Evolutionary conservation across 176 grass and related monocot species (phyloP).

Genomic region (Carex myosuroides): DNA sequence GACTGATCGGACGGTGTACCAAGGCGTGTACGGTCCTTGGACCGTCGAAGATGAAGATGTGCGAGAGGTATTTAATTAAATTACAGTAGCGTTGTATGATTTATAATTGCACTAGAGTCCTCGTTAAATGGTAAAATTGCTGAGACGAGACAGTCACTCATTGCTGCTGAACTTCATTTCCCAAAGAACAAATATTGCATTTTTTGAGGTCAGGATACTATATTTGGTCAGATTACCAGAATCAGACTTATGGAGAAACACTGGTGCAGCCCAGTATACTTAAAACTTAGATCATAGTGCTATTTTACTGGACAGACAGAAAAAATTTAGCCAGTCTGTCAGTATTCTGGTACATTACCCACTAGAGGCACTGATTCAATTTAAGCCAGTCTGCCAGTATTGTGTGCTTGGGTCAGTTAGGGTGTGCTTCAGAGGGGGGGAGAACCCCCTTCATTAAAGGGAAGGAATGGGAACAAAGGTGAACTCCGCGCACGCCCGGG

Average conservation of each 20-base stretch:
- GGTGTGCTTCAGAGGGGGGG: too few relatives aligned
- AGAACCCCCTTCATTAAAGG: too few relatives aligned
- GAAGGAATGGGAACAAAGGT: too few relatives aligned
- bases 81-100: background rate
- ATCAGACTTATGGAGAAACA: background rate
- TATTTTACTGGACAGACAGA: background rate
- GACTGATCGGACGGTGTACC: constrained; percentile 46
- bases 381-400: too few relatives aligned
- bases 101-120: background rate
- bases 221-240: background rate
- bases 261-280: background rate
- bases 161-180: background rate
- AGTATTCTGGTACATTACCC: background rate
- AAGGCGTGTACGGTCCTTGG: constrained; percentile 69
- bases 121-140: background rate
- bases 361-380: background rate
- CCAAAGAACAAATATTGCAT: background rate
- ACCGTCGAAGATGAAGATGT: constrained; percentile 61
- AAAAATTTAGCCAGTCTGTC: background rate
- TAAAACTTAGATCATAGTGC: background rate
- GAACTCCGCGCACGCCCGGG: too few relatives aligned
- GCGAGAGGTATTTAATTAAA: constrained; percentile 33
- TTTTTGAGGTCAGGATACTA: background rate
- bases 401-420: too few relatives aligned
- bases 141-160: background rate